Percentiles rank a stretch among this genome's conserved stretches.
phyloP scores from a whole-genome alignment of 1,284 basidiomycete genomes.

The Tylopilus sp. region DNA sequence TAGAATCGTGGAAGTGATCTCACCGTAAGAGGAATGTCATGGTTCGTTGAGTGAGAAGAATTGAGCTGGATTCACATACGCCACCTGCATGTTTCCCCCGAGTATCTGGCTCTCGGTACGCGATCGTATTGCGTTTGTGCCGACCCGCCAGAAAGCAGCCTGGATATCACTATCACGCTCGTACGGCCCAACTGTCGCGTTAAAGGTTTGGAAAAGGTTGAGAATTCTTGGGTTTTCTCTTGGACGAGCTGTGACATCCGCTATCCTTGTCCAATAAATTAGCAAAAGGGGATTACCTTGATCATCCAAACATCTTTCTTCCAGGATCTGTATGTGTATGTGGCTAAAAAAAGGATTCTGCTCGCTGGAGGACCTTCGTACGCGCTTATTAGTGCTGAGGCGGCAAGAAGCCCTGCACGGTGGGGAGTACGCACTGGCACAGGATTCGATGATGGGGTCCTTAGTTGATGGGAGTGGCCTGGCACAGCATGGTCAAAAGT shows the following conservation, averaged over 20 bases:
- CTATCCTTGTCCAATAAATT: background rate
- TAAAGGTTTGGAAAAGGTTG: constrained; percentile 3
- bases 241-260: background rate
- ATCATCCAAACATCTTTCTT: background rate
- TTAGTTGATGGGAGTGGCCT: background rate
- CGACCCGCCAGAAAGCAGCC: constrained; percentile 5
- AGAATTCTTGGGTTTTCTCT: constrained; percentile 1
- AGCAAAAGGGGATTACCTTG: too few species aligned
- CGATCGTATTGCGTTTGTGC: background rate
- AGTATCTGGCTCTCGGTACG: background rate
- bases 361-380: too few species aligned
- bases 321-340: background rate
- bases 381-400: background rate
- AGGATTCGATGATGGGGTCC: background rate
- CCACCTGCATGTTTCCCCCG: background rate
- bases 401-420: constrained; percentile 6
- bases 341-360: too few species aligned
- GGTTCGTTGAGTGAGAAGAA: too few species aligned
- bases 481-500: background rate
- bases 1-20: background rate
- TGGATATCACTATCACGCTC: background rate
- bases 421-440: background rate
- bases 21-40: background rate
- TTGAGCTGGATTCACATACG: constrained; percentile 2
- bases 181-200: background rate